Evolutionary conservation across 495 filamentous ascomycete genomes (phyloP).

Genomic region (Penicillium canescens): DNA sequence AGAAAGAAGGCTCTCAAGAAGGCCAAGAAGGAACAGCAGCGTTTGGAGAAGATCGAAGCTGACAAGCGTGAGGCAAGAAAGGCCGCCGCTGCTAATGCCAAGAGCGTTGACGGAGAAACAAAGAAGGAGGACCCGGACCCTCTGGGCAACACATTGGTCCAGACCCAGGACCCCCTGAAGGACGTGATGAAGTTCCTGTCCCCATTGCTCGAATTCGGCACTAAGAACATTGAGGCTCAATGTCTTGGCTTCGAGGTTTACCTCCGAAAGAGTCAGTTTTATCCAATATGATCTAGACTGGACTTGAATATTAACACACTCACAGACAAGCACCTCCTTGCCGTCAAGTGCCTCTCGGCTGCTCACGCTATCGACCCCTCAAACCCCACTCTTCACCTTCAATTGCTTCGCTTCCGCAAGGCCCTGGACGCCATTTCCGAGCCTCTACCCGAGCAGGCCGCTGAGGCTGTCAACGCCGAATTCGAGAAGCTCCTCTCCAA

Average conservation of each 20-base stretch:
- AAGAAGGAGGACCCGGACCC: constrained; percentile 91
- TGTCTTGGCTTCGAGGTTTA: constrained; percentile 88
- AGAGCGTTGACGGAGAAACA: constrained; percentile 51
- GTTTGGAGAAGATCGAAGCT: constrained; percentile 75
- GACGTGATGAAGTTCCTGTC: constrained; percentile 86
- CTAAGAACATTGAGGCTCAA: constrained; percentile 82
- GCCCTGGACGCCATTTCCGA: constrained; percentile 55
- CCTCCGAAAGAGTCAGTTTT: constrained; percentile 67
- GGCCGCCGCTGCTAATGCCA: constrained; percentile 47
- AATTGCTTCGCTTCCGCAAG: constrained; percentile 68
- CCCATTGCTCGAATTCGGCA: constrained; percentile 76
- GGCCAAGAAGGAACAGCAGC: constrained; percentile 88
- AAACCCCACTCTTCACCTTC: constrained; percentile 76
- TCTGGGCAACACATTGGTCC: constrained; percentile 70
- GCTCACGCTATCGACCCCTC: constrained; percentile 67
- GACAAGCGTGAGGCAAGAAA: constrained; percentile 69
- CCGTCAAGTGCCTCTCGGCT: constrained; percentile 80
- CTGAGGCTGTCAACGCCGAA: constrained; percentile 64
- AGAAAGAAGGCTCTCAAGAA: constrained; percentile 94
- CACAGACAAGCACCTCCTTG: constrained; percentile 78
- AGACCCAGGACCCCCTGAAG: constrained; percentile 78
- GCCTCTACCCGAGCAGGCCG: constrained; percentile 58
- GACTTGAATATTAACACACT: constrained; percentile 15
- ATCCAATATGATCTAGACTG: no score
- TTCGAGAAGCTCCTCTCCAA: constrained; percentile 61